Evolutionary conservation across 129 eudicot genomes (phyloP).

Genomic region (Arctium lappa): DNA sequence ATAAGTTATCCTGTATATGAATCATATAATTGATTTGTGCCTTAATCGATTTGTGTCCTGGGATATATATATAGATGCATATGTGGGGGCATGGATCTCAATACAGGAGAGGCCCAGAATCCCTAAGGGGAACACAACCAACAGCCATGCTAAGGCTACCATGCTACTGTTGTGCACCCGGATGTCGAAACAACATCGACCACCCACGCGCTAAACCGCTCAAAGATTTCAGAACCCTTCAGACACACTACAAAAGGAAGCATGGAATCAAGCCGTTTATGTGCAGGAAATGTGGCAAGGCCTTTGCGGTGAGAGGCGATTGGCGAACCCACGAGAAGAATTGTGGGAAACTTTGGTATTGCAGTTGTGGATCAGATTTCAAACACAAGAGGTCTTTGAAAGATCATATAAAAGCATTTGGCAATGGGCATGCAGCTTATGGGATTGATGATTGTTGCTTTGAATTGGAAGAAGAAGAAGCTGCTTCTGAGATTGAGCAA

Average conservation of each 20-base stretch:
- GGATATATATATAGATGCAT: conserved; percentile 22
- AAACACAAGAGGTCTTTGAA: conserved; percentile 45
- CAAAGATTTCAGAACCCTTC: conserved; percentile 91
- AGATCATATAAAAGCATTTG: conserved; percentile 61
- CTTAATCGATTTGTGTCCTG: no score
- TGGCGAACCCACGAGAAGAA: conserved; percentile 95
- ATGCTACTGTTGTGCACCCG: conserved; percentile 87
- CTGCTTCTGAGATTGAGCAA: conserved; percentile 45
- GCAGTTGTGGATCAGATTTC: conserved; percentile 44
- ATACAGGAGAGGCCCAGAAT: conserved; percentile 84
- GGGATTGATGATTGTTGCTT: conserved; percentile 41
- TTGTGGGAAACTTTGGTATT: conserved; percentile 91
- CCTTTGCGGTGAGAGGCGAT: conserved; percentile 82
- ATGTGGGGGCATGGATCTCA: conserved; percentile 99
- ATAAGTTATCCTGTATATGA: background rate
- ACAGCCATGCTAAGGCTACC: conserved; percentile 88
- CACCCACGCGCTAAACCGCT: conserved; percentile 90
- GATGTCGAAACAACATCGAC: conserved; percentile 85
- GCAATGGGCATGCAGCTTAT: conserved; percentile 56
- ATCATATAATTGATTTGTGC: background rate
- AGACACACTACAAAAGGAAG: conserved; percentile 89
- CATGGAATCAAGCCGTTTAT: conserved; percentile 83
- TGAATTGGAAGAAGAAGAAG: conserved; percentile 48
- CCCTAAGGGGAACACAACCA: conserved; percentile 79
- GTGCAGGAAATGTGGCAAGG: conserved; percentile 83